Evolutionary conservation across 306 rosid species (phyloP).

Genomic region (Elaeagnus macrophylla): DNA sequence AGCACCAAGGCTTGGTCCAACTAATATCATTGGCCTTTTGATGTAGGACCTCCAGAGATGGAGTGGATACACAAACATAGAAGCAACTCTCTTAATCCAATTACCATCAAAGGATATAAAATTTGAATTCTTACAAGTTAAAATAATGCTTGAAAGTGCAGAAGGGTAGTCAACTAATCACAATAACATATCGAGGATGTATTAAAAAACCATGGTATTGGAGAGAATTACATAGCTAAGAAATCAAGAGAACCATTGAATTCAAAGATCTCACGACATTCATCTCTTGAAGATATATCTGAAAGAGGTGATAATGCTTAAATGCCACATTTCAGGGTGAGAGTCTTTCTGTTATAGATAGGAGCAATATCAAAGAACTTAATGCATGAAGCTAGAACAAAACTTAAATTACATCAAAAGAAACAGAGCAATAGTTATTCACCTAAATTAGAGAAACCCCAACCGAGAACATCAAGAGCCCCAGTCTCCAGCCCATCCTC

Average conservation of each 20-base stretch:
- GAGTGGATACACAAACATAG: background rate
- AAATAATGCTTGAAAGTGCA: background rate
- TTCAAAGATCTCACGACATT: background rate
- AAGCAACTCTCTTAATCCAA: too few species aligned
- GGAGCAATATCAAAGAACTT: background rate
- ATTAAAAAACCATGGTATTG: too few species aligned
- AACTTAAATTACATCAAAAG: background rate
- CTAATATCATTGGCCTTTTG: too few species aligned
- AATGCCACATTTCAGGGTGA: constrained; percentile 64
- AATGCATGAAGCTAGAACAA: too few species aligned
- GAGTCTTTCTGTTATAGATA: constrained; percentile 45
- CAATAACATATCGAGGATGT: background rate
- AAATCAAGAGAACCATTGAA: background rate
- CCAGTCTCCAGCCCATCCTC: constrained; percentile 80
- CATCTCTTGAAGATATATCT: constrained; percentile 35
- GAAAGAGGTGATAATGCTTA: constrained; percentile 76
- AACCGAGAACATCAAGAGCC: constrained; percentile 94
- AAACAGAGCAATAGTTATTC: constrained; percentile 4
- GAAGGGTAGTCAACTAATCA: background rate
- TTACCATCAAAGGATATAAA: too few species aligned
- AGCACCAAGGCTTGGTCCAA: too few species aligned
- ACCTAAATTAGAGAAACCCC: constrained; percentile 99
- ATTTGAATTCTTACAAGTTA: background rate
- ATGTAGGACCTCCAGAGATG: too few species aligned
- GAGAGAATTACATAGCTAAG: background rate